A percentile compares a stretch with the other conserved stretches of the same genome.
Conservation (phyloP, 495 filamentous ascomycete species). For the Penicillium atrosanguineum region DNA sequence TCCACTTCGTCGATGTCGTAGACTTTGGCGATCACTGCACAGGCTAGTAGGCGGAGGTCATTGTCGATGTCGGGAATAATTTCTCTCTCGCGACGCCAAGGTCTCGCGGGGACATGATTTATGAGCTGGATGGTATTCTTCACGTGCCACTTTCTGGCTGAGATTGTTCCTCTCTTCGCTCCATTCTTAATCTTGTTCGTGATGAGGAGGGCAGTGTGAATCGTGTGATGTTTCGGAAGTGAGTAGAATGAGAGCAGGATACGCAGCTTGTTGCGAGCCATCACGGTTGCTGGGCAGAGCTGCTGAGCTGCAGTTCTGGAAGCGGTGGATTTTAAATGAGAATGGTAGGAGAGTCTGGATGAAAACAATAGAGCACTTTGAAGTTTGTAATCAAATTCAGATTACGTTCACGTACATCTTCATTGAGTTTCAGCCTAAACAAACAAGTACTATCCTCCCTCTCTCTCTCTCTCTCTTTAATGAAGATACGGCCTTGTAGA, state of each 20-base stretch:
- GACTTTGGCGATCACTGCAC: background rate
- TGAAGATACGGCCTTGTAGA: no score
- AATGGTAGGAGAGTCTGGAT: background rate
- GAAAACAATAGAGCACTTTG: background rate
- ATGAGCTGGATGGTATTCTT: background rate
- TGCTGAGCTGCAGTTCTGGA: background rate
- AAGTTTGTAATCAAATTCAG: background rate
- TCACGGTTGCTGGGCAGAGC: background rate
- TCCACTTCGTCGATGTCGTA: background rate
- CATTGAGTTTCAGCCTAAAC: background rate
- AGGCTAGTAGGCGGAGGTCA: background rate
- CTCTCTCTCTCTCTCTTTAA: background rate
- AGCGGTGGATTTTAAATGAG: background rate
- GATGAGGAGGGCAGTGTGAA: conserved; percentile 10
- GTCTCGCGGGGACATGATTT: background rate
- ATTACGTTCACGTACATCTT: background rate
- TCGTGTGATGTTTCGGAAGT: background rate
- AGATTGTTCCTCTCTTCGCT: background rate
- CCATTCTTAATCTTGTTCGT: conserved; percentile 2
- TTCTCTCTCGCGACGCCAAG: background rate
- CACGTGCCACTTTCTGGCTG: conserved; percentile 8
- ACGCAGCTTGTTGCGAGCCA: conserved; percentile 13
- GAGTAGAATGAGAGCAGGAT: conserved; percentile 7
- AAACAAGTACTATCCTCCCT: no score
- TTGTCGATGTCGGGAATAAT: background rate